Evolutionary conservation across 169 alveolate genomes (phyloP), one percentile per base, ranked within the genome.

Genomic region (Plasmodium billcollinsi): DNA sequence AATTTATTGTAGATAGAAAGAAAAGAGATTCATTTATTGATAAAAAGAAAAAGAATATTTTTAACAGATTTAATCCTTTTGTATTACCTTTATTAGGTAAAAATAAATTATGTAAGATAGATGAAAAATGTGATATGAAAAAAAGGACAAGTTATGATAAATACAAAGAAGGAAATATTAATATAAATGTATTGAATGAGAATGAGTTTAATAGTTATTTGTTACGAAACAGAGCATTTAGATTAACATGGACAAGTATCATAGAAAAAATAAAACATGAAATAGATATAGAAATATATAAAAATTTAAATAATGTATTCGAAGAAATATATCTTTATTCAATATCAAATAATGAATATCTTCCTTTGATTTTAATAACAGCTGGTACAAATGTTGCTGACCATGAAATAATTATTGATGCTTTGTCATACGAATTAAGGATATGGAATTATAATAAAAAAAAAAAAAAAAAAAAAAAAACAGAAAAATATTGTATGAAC

Each of bases 321-420:
- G 90, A 78, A 47, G 90, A 78, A 9, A 78, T 78, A 15, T 78
- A 66, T 33, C 20, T 70, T 39, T 78, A 78, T 59, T 78, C 90
- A 0, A 70, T 66, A 33, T 78, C 90, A 1, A 52, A 66, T 20
- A 67, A 47, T 66, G 73, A 78, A 59, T 67, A 66, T 15, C 72
- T 78, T 1, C 90, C 90, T 3, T 59, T 78, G 2, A 66, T 78
- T 66, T 67, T 78, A 59, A 67, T 78, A 74, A 78, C 90, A 2
- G 78, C 90, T 2, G 90, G 90, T 15, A 78, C 90, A 33, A 78
- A 78, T 33, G 90, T 78, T 33, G 73, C 78, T 45, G 90, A 78
- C 33, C 90, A 78, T 26, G 90, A 78, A 59, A 67, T 78, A 5
- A 69, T 78, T 24, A 78, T 78, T 21, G 90, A 78, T 33, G 49